Evolutionary conservation across 805 yeast species (phyloP).

Genomic region (Metschnikowia aberdeeniae): DNA sequence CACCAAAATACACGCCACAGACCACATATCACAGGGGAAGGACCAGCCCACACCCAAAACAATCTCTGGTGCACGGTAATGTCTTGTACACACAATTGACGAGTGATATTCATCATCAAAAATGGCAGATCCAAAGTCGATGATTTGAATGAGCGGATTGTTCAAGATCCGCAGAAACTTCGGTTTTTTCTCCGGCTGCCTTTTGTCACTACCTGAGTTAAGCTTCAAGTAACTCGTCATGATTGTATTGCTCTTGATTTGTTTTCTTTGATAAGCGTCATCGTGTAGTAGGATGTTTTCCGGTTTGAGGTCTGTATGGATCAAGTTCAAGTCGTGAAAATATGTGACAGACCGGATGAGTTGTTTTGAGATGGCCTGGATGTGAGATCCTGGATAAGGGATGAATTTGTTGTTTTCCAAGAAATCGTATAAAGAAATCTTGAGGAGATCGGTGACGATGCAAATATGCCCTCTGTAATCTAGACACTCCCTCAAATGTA

Average conservation of each 20-base stretch:
- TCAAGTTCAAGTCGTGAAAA: constrained; percentile 81
- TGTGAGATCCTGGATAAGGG: constrained; percentile 93
- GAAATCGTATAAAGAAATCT: constrained; percentile 85
- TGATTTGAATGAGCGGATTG: constrained; percentile 80
- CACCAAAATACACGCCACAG: constrained; percentile 87
- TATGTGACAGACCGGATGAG: constrained; percentile 80
- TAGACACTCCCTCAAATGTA: constrained; percentile 82
- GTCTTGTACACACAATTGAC: constrained; percentile 88
- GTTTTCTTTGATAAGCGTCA: constrained; percentile 41
- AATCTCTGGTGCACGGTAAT: constrained; percentile 96
- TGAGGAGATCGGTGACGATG: constrained; percentile 83
- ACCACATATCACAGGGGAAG: constrained; percentile 95
- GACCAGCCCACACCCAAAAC: constrained; percentile 96
- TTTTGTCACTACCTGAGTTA: constrained; percentile 10
- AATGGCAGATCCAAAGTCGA: constrained; percentile 96
- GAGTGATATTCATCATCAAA: constrained; percentile 93
- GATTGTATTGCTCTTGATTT: constrained; percentile 30
- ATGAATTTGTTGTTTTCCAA: constrained; percentile 76
- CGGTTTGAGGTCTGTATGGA: constrained; percentile 96
- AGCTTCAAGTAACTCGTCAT: constrained; percentile 31
- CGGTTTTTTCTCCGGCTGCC: constrained; percentile 24
- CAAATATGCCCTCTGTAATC: constrained; percentile 93
- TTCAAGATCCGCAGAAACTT: constrained; percentile 48
- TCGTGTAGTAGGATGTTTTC: constrained; percentile 79
- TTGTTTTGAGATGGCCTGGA: constrained; percentile 85